A percentile compares a stretch with the other conserved stretches of the same genome.
These are phyloP conservation scores for Trichocomaceae sp. DNA, from an alignment of 2,329 filamentous ascomycete species.

Conservation along the genomic window DNA sequence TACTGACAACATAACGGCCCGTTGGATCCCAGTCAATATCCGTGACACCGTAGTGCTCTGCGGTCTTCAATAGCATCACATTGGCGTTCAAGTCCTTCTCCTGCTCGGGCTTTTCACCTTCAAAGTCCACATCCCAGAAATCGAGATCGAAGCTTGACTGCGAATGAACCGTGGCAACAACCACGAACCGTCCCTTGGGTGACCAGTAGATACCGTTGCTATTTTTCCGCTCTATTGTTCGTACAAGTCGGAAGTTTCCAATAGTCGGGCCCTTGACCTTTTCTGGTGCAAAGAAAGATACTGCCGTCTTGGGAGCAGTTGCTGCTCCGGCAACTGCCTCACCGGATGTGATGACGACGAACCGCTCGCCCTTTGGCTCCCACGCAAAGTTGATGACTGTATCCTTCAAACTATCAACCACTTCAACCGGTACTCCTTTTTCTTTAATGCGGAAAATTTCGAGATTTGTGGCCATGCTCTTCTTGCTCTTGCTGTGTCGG, in stretches of 20 bases:
- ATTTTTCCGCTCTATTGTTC: constrained; percentile 97
- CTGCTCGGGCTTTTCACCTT: constrained; percentile 87
- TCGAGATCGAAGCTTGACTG: constrained; percentile 92
- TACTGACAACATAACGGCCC: constrained; percentile 87
- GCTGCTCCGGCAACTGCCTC: constrained; percentile 72
- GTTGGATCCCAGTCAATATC: constrained; percentile 98
- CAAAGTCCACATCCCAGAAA: constrained; percentile 96
- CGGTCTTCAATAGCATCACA: constrained; percentile 86
- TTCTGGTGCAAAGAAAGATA: constrained; percentile 94
- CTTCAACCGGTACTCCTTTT: constrained; percentile 96
- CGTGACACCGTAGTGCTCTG: constrained; percentile 94
- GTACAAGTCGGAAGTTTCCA: constrained; percentile 94
- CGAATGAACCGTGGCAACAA: constrained; percentile 87
- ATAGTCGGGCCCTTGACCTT: constrained; percentile 75
- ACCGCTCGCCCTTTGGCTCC: constrained; percentile 96
- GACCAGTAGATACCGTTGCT: constrained; percentile 99
- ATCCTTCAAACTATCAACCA: constrained; percentile 95
- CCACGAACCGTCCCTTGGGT: constrained; percentile 87
- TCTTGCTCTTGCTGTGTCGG: constrained; percentile 97
- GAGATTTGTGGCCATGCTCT: constrained; percentile 90
- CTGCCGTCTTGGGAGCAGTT: constrained; percentile 86
- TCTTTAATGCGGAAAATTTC: constrained; percentile 97
- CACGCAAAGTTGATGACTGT: constrained; percentile 99
- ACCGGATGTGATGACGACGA: constrained; percentile 91
- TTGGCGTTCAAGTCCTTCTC: constrained; percentile 95